phyloP scores from a whole-genome alignment of 1,284 basidiomycete species.

The Chalciporus sp. region DNA sequence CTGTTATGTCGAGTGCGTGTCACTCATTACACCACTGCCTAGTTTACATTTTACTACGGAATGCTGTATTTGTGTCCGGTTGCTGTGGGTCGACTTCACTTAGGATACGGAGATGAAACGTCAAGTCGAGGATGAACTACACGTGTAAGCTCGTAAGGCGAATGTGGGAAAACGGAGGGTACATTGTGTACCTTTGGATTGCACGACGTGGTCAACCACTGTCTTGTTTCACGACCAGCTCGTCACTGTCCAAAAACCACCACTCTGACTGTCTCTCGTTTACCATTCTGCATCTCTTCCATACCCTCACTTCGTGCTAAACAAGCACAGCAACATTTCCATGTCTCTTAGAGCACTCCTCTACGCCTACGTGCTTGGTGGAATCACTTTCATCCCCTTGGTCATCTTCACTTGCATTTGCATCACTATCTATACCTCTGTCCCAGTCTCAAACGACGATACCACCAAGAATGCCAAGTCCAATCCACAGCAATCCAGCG shows the following conservation, averaged over 20 bases:
- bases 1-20: not conserved
- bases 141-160: no score
- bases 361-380: conserved; percentile 86
- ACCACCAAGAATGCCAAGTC: conserved; percentile 44
- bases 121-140: no score
- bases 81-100: conserved; percentile 10
- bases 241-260: not conserved
- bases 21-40: not conserved
- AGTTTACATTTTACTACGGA: not conserved
- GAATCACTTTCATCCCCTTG: conserved; percentile 83
- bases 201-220: not conserved
- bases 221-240: not conserved
- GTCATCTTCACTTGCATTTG: conserved; percentile 57
- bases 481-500: conserved; percentile 32
- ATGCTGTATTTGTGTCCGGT: not conserved
- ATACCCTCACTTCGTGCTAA: not conserved
- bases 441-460: conserved; percentile 67
- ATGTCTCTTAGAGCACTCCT: conserved; percentile 70
- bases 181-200: not conserved
- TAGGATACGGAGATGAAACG: conserved; percentile 16
- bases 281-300: not conserved
- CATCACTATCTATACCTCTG: conserved; percentile 74
- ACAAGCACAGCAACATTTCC: not conserved
- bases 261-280: not conserved
- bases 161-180: conserved; percentile 16